phyloP scores from a whole-genome alignment of 225 moss, liverwort and hornwort species.

The Bryum argenteum region DNA sequence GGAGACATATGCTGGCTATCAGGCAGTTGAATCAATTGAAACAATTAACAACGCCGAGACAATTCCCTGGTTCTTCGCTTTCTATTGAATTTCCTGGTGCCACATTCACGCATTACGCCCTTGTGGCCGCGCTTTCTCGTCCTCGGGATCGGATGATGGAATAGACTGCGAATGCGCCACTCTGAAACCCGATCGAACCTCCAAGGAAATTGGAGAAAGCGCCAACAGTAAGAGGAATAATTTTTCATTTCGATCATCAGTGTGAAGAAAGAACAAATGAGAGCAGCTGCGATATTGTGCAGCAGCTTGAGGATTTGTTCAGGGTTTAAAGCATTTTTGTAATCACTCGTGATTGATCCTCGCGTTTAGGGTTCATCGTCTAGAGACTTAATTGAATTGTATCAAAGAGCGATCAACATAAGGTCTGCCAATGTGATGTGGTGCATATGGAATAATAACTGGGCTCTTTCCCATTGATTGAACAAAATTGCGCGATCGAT shows the following conservation, averaged over 20 bases:
- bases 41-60: slow-evolving; percentile 39
- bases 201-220: slow-evolving; percentile 38
- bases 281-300: background rate
- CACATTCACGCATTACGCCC: slow-evolving; percentile 43
- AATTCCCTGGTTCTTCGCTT: no score
- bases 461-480: no score
- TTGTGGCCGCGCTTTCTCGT: slow-evolving; percentile 50
- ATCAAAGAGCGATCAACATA: no score
- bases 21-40: slow-evolving; percentile 67
- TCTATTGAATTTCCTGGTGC: slow-evolving; percentile 55
- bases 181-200: slow-evolving; percentile 27
- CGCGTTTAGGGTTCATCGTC: slow-evolving; percentile 11
- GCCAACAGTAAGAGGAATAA: slow-evolving; percentile 27
- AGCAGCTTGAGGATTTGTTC: background rate
- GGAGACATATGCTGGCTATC: slow-evolving; percentile 65
- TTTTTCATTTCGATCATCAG: slow-evolving; percentile 2
- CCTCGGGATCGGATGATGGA: slow-evolving; percentile 43
- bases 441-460: background rate
- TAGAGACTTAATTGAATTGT: background rate
- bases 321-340: slow-evolving; percentile 33
- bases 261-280: slow-evolving; percentile 15
- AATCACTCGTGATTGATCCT: background rate
- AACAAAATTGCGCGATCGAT: no score
- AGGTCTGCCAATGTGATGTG: no score
- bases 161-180: slow-evolving; percentile 35